A percentile compares a stretch with the other conserved stretches of the same genome.
These are phyloP conservation scores for Pisolithus thermaeus DNA, from an alignment of 1,284 basidiomycete genomes.

Conservation along the genomic window DNA sequence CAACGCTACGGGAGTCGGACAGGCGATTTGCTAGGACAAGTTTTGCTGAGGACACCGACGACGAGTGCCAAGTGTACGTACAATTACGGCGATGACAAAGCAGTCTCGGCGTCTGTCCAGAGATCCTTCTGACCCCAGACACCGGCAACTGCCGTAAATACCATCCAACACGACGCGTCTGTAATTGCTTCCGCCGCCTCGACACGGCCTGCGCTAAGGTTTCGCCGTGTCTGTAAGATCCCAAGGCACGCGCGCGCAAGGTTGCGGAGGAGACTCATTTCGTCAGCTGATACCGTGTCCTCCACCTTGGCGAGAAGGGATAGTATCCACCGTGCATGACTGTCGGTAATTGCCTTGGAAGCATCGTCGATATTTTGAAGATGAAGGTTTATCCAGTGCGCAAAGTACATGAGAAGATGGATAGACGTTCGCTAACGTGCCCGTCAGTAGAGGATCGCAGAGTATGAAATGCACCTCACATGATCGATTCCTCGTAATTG, in stretches of 20 bases:
- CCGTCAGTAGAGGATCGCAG: conserved; percentile 9
- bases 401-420: conserved; percentile 78
- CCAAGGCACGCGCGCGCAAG: conserved; percentile 71
- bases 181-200: conserved; percentile 7
- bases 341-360: conserved; percentile 46
- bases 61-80: neutral
- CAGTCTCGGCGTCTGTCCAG: conserved; percentile 69
- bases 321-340: conserved; percentile 83
- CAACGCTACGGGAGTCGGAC: too few species aligned
- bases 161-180: conserved; percentile 77
- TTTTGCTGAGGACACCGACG: neutral
- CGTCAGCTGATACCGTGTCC: conserved; percentile 66
- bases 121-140: conserved; percentile 87
- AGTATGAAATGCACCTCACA: conserved; percentile 34
- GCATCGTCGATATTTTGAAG: conserved; percentile 40
- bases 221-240: conserved; percentile 22
- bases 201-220: neutral
- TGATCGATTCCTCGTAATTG: conserved; percentile 58
- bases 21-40: neutral
- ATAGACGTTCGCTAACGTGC: conserved; percentile 52
- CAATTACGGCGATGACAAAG: conserved; percentile 28
- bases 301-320: conserved; percentile 72
- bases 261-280: conserved; percentile 73
- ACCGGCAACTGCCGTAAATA: conserved; percentile 65
- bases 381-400: conserved; percentile 70